These are phyloP conservation scores for Trichocomaceae sp. DNA, from an alignment of 2,329 filamentous ascomycete species.

Conservation along the genomic window DNA sequence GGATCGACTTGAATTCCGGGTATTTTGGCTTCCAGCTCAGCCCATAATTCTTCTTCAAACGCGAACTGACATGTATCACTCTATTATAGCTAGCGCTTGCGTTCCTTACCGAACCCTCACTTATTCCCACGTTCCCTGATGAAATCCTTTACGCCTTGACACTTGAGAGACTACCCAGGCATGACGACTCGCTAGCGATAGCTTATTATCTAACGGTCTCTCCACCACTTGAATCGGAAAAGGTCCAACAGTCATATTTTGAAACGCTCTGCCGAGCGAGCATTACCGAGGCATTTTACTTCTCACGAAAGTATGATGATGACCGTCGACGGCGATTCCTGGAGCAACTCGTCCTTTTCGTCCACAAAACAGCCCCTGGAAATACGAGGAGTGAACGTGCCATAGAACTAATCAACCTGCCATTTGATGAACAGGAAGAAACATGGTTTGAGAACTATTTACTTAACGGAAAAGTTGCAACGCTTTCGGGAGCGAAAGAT, in stretches of 20 bases:
- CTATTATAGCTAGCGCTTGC: conserved; percentile 57
- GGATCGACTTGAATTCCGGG: conserved; percentile 63
- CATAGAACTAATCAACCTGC: conserved; percentile 65
- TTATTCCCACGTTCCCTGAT: conserved; percentile 74
- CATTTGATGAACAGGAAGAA: conserved; percentile 65
- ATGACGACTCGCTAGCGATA: conserved; percentile 60
- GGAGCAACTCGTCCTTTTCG: conserved; percentile 56
- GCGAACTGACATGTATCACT: not conserved
- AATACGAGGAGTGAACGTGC: conserved; percentile 48
- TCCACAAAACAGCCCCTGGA: conserved; percentile 42
- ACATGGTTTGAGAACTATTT: conserved; percentile 66
- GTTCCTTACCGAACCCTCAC: conserved; percentile 69
- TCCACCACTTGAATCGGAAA: conserved; percentile 60
- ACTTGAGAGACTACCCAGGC: conserved; percentile 48
- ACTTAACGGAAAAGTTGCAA: conserved; percentile 57
- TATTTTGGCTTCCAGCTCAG: conserved; percentile 26
- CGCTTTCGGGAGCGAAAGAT: conserved; percentile 60
- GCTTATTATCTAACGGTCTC: conserved; percentile 73
- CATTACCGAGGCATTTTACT: conserved; percentile 67
- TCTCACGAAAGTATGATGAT: conserved; percentile 59
- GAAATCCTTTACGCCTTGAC: conserved; percentile 69
- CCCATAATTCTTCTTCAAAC: not conserved
- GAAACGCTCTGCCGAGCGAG: conserved; percentile 60
- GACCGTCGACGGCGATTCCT: conserved; percentile 59
- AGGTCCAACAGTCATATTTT: conserved; percentile 61